These are phyloP conservation scores for Trichosphaerium sp. DNA, from an alignment of 78 protist species.

Conservation along the genomic window DNA sequence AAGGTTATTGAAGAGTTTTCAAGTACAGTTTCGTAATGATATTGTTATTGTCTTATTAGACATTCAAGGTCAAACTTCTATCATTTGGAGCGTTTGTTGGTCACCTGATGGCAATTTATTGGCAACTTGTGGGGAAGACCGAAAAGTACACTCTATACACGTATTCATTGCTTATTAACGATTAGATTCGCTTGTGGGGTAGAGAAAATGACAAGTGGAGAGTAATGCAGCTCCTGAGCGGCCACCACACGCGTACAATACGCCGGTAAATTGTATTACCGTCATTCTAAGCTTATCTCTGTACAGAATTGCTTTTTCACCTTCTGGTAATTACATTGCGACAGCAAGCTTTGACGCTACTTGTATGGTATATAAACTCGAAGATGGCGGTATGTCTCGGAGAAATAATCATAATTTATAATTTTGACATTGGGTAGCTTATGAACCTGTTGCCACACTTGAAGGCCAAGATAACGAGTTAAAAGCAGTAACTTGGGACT, in stretches of 20 bases:
- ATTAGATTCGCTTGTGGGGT: background rate
- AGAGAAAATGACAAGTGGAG: slow-evolving; percentile 4
- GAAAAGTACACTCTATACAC: slow-evolving; percentile 62
- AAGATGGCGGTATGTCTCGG: background rate
- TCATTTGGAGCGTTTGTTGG: slow-evolving; percentile 74
- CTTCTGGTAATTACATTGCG: slow-evolving; percentile 53
- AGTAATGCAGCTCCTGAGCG: background rate
- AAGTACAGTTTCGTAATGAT: too few species aligned
- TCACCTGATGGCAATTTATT: slow-evolving; percentile 43
- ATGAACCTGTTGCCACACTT: slow-evolving; percentile 54
- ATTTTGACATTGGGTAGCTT: background rate
- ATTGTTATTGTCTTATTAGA: background rate
- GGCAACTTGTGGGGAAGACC: slow-evolving; percentile 81
- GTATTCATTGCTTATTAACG: background rate
- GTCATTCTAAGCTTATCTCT: too few species aligned
- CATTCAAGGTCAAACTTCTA: slow-evolving; percentile 44
- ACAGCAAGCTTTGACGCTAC: slow-evolving; percentile 69
- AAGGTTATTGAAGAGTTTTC: too few species aligned
- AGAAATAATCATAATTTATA: background rate
- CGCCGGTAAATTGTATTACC: too few species aligned
- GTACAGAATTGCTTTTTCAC: slow-evolving; percentile 72
- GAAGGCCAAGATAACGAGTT: slow-evolving; percentile 94
- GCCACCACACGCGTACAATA: slow-evolving; percentile 66
- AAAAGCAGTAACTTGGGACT: slow-evolving; percentile 75
- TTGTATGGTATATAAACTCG: slow-evolving; percentile 22